Percentiles rank a stretch among this genome's conserved stretches.
Evolutionary conservation across 495 filamentous ascomycete species (phyloP).

Genomic region (Durotheca rogersii): DNA sequence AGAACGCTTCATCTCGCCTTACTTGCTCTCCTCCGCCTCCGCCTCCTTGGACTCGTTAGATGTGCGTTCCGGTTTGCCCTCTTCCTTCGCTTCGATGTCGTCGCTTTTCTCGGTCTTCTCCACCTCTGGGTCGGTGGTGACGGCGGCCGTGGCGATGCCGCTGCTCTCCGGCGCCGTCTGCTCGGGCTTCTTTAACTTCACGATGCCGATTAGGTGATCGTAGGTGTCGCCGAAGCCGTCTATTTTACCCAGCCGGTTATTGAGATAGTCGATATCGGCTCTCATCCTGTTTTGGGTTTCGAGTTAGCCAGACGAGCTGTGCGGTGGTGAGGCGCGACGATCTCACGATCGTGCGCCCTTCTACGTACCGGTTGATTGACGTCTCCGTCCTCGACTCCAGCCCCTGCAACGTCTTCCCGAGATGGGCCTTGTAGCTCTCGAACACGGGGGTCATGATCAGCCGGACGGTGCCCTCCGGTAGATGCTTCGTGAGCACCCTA

Average conservation of each 20-base stretch:
- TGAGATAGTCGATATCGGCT: slow-evolving; percentile 76
- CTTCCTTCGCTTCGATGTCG: slow-evolving; percentile 3
- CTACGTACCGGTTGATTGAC: slow-evolving; percentile 73
- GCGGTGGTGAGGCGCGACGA: no score
- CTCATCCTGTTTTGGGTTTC: slow-evolving; percentile 66
- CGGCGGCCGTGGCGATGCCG: no score
- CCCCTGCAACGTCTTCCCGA: slow-evolving; percentile 71
- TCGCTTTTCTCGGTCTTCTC: slow-evolving; percentile 4
- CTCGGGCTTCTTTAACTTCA: slow-evolving; percentile 57
- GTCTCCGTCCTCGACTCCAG: slow-evolving; percentile 63
- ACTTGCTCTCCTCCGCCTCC: slow-evolving; percentile 12
- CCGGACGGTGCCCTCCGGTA: slow-evolving; percentile 72
- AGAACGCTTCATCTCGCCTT: slow-evolving; percentile 9
- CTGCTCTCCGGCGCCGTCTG: slow-evolving; percentile 5
- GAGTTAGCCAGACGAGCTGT: slow-evolving; percentile 22
- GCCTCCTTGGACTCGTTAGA: slow-evolving; percentile 2
- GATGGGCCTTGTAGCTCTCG: slow-evolving; percentile 78
- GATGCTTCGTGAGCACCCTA: slow-evolving; percentile 80
- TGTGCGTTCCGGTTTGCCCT: slow-evolving; percentile 4
- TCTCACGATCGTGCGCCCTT: slow-evolving; percentile 57
- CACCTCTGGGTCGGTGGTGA: slow-evolving; percentile 1
- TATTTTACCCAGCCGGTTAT: slow-evolving; percentile 69
- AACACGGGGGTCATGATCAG: slow-evolving; percentile 94
- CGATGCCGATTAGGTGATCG: slow-evolving; percentile 64
- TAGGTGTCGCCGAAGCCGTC: slow-evolving; percentile 76